Conservation (phyloP, 768 basidiomycete species). For the Leucogyrophana mollusca region DNA sequence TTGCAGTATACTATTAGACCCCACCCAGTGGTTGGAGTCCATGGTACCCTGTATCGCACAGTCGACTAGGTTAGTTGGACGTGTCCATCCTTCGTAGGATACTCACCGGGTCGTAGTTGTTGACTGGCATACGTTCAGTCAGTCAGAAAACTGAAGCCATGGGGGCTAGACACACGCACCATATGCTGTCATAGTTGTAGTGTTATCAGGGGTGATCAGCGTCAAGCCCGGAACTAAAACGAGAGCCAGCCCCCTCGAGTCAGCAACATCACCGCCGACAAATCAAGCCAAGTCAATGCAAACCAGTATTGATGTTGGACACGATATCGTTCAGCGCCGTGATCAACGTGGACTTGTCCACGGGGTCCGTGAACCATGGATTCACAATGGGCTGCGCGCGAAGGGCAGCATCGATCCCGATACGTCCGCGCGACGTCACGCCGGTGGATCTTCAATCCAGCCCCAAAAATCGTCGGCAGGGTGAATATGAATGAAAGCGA, state of each 20-base stretch:
- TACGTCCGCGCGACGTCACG: slow-evolving; percentile 59
- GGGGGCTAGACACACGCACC: slow-evolving; percentile 28
- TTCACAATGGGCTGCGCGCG: slow-evolving; percentile 45
- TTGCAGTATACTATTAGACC: slow-evolving; percentile 43
- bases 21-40: slow-evolving; percentile 68
- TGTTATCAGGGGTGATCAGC: slow-evolving; percentile 60
- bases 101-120: slow-evolving; percentile 27
- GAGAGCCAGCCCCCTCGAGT: not conserved
- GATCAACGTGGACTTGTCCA: slow-evolving; percentile 52
- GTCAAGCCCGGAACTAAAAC: slow-evolving; percentile 46
- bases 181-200: slow-evolving; percentile 52
- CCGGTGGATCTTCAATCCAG: slow-evolving; percentile 61
- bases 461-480: slow-evolving; percentile 2
- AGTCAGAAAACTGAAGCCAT: not conserved
- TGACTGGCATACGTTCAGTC: slow-evolving; percentile 13
- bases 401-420: slow-evolving; percentile 55
- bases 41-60: slow-evolving; percentile 35
- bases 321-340: slow-evolving; percentile 50
- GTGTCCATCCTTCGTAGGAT: not conserved
- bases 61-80: slow-evolving; percentile 13
- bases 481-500: not conserved
- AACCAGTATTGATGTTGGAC: slow-evolving; percentile 40
- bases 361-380: slow-evolving; percentile 60
- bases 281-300: slow-evolving; percentile 5
- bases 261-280: no score